Base-by-base conservation (phyloP, 2,329 filamentous ascomycete genomes). In the Neofusicoccum kwambonambiense region DNA sequence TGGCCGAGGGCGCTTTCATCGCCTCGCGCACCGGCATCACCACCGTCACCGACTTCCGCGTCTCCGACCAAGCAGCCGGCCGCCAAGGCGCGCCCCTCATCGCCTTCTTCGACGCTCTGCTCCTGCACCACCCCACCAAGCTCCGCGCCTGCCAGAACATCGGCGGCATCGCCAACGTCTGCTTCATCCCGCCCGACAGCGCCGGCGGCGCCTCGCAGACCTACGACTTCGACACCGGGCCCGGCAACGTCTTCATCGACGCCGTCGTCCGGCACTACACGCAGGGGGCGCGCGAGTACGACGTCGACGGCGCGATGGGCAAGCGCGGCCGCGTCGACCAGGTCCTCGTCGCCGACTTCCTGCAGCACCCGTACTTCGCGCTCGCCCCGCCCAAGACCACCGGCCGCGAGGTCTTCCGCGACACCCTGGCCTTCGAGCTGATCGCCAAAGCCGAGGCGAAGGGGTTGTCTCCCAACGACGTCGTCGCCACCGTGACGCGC, bases 121-220 rank as follows among this genome's bases (percentile, higher is more conserved):
- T 87, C 9, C 77, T 88, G 17, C 83, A 84, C 68, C 83, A 88
- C 68, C 82, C 85, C 0, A 82, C 75, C 3, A 86, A 85, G 72
- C 75, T 86, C 7, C 81, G 86, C 31, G 84, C 83, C 2, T 87
- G 85, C 71, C 84, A 88, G 70, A 87, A 87, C 69, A 87, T 88
- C 62, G 84, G 84, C 58, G 85, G 86, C 37, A 86, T 88, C 47
- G 83, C 83, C 35, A 88, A 86, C 68, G 82, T 88, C 27, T 87
- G 83, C 75, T 87, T 87, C 74, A 84, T 87, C 58, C 84, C 83
- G 3, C 80, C 83, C 4, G 78, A 83, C 58, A 73, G 73, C 35
- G 70, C 78, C 19, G 71, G 77, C 35, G 72, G 76, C 66, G 68
- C 74, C 13, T 75, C 77, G 51, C 67, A 73, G 19, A 79, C 77